Percentiles rank a stretch among this genome's conserved stretches.
Conservation (phyloP, 2,329 filamentous ascomycete genomes). For the Plectosphaerella cucumerina region DNA sequence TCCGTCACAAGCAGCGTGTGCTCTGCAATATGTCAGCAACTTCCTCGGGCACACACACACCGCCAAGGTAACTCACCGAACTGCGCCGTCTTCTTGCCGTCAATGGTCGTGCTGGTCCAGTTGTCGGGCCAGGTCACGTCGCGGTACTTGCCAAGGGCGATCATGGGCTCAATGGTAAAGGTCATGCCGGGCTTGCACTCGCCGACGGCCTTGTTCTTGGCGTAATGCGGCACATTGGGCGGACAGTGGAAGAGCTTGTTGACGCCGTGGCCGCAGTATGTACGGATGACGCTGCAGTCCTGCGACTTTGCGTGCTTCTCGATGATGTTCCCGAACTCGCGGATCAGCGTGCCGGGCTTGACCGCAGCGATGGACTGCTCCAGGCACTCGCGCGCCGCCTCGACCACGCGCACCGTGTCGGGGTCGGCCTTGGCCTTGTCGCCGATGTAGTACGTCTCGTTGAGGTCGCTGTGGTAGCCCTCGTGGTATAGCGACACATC, state of each 20-base stretch:
- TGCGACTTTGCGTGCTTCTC: slow-evolving; percentile 88
- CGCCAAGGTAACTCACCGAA: slow-evolving; percentile 61
- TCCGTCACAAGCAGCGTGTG: slow-evolving; percentile 82
- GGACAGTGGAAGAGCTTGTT: slow-evolving; percentile 91
- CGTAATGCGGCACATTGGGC: slow-evolving; percentile 94
- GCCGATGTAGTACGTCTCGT: slow-evolving; percentile 98
- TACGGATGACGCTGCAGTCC: slow-evolving; percentile 87
- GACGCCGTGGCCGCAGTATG: slow-evolving; percentile 94
- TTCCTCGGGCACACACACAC: background rate
- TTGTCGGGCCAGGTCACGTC: slow-evolving; percentile 98
- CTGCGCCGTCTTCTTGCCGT: slow-evolving; percentile 86
- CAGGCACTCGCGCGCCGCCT: slow-evolving; percentile 83
- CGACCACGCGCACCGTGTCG: slow-evolving; percentile 84
- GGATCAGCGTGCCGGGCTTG: slow-evolving; percentile 88
- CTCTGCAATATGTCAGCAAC: slow-evolving; percentile 39
- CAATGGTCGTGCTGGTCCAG: slow-evolving; percentile 93
- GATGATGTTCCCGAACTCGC: slow-evolving; percentile 90
- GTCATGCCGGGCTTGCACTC: slow-evolving; percentile 95
- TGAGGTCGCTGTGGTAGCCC: slow-evolving; percentile 93
- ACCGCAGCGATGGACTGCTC: slow-evolving; percentile 88
- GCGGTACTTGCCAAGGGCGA: slow-evolving; percentile 82
- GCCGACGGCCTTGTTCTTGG: slow-evolving; percentile 96
- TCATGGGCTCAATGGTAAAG: slow-evolving; percentile 99
- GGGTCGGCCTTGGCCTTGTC: slow-evolving; percentile 79
- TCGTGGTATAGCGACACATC: slow-evolving; percentile 93